A percentile compares a stretch with the other conserved stretches of the same genome.
These are phyloP conservation scores for Naematelia aurantialba DNA, from an alignment of 768 basidiomycete genomes.

Conservation along the genomic window DNA sequence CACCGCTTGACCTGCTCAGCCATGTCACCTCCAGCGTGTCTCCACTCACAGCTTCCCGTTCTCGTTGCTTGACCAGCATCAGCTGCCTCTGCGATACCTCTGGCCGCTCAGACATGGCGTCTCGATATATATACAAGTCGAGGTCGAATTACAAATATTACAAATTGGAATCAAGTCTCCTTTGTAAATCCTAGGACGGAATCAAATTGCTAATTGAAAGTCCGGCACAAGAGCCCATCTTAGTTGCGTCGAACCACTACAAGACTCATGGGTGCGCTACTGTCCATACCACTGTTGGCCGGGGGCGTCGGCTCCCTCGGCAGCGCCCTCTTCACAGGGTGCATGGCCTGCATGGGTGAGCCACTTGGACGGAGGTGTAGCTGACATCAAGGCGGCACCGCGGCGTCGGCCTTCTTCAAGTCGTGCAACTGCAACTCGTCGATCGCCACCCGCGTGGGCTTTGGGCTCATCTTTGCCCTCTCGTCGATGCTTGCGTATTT, in stretches of 20 bases:
- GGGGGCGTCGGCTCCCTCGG: constrained; percentile 57
- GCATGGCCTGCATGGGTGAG: constrained; percentile 55
- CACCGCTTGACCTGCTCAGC: constrained; percentile 56
- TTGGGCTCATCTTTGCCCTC: constrained; percentile 92
- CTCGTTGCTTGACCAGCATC: constrained; percentile 75
- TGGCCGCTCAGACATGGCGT: constrained; percentile 17
- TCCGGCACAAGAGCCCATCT: background rate
- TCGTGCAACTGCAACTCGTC: constrained; percentile 99
- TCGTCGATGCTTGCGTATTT: constrained; percentile 96
- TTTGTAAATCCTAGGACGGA: too few relatives aligned
- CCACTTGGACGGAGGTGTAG: constrained; percentile 39
- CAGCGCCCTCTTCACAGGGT: constrained; percentile 60
- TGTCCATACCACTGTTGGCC: constrained; percentile 52
- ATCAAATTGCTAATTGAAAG: background rate
- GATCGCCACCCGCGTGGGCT: constrained; percentile 93
- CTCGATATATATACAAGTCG: too few relatives aligned
- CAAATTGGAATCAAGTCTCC: too few relatives aligned
- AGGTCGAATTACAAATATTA: too few relatives aligned
- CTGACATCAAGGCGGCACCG: constrained; percentile 29
- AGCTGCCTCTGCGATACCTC: constrained; percentile 27
- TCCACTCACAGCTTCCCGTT: constrained; percentile 50
- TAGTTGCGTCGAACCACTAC: background rate
- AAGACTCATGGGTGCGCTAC: constrained; percentile 51
- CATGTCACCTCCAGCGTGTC: constrained; percentile 55
- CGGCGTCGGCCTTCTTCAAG: constrained; percentile 95